Percentiles rank a stretch among this genome's conserved stretches.
These are phyloP conservation scores for Tolypocladium paradoxum DNA, from an alignment of 2,329 filamentous ascomycete genomes.

Conservation along the genomic window DNA sequence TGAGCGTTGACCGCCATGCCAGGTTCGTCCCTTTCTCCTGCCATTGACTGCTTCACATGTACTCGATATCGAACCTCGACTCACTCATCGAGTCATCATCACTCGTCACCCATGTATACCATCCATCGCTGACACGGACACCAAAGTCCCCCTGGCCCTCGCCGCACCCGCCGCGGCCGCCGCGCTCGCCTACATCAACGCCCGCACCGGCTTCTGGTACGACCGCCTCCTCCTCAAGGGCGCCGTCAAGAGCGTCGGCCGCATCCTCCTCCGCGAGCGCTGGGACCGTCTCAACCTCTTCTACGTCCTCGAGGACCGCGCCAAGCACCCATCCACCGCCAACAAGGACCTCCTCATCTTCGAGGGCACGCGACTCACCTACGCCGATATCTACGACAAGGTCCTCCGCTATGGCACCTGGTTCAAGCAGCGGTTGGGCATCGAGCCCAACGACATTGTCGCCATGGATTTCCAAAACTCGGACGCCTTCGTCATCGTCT, in stretches of 20 bases:
- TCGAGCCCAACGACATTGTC: conserved; percentile 65
- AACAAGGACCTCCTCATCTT: conserved; percentile 54
- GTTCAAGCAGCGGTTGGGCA: conserved; percentile 52
- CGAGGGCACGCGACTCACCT: conserved; percentile 59
- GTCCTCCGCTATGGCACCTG: conserved; percentile 65
- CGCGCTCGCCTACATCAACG: conserved; percentile 68
- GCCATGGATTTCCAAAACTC: conserved; percentile 76
- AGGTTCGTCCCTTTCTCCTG: background rate
- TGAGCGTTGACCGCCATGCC: background rate
- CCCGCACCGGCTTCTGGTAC: conserved; percentile 53
- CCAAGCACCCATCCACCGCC: conserved; percentile 38
- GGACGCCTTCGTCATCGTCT: conserved; percentile 64
- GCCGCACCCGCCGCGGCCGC: conserved; percentile 53
- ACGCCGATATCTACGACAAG: conserved; percentile 61
- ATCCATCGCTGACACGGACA: background rate
- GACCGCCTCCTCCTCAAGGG: conserved; percentile 52
- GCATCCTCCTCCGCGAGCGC: conserved; percentile 35
- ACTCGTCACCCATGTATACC: background rate
- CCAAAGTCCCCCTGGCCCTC: conserved; percentile 34
- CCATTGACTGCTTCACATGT: background rate
- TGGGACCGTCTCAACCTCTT: conserved; percentile 59
- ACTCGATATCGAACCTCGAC: background rate
- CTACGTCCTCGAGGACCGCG: conserved; percentile 61
- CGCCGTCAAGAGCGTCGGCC: conserved; percentile 33
- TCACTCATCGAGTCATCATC: background rate